Conservation (phyloP, 768 basidiomycete species). For the Tricholoma saponaceum region DNA sequence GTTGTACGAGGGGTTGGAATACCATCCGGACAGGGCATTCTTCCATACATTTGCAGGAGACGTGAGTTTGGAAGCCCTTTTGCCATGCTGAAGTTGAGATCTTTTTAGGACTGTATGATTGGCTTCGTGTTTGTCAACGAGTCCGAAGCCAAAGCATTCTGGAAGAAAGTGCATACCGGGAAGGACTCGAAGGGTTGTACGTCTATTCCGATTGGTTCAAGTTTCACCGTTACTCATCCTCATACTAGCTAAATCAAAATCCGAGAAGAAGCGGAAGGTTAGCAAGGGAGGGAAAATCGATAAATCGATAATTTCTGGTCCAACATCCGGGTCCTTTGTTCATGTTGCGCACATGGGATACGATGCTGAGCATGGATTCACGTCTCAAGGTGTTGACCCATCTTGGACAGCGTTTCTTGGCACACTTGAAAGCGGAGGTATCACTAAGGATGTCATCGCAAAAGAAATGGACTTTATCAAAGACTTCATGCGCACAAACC, state of each 20-base stretch:
- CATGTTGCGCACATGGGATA: conserved; percentile 97
- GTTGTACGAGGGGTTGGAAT: conserved; percentile 77
- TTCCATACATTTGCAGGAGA: conserved; percentile 93
- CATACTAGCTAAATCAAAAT: conserved; percentile 40
- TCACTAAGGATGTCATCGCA: conserved; percentile 64
- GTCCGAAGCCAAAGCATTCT: conserved; percentile 75
- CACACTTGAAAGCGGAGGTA: conserved; percentile 58
- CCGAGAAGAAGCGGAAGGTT: conserved; percentile 48
- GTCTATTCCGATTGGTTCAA: conserved; percentile 11
- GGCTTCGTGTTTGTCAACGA: conserved; percentile 90
- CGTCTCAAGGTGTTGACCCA: conserved; percentile 81
- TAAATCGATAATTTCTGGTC: conserved; percentile 89
- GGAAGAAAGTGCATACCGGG: conserved; percentile 75
- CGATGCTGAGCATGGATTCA: conserved; percentile 82
- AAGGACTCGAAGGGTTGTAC: conserved; percentile 57
- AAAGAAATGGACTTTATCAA: conserved; percentile 89
- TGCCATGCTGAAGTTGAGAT: background rate
- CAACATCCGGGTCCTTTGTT: conserved; percentile 72
- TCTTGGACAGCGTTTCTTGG: conserved; percentile 79
- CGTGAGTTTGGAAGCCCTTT: conserved; percentile 50
- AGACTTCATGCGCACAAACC: conserved; percentile 62
- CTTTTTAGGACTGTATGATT: conserved; percentile 76
- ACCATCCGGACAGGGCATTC: conserved; percentile 79
- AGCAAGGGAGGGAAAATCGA: conserved; percentile 77
- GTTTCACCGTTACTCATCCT: background rate